These are phyloP conservation scores for Gnaphalium uliginosum DNA, from an alignment of 129 eudicot species.

Conservation along the genomic window DNA sequence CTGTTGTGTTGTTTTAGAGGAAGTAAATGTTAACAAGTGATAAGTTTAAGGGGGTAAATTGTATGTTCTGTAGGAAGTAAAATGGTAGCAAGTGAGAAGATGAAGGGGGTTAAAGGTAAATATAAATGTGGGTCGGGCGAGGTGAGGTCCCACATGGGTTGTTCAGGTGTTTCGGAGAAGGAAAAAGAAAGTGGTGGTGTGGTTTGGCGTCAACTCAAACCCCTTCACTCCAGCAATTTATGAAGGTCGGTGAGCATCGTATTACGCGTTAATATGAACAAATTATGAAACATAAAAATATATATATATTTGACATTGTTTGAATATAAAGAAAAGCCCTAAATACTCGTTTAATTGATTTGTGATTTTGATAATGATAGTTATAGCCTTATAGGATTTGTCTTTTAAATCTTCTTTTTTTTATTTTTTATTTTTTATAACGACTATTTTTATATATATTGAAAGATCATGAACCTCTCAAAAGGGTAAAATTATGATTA, in stretches of 20 bases:
- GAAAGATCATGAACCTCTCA: too few species aligned
- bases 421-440: too few species aligned
- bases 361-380: neutral
- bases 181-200: conserved; percentile 8
- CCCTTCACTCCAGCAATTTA: neutral
- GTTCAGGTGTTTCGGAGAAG: conserved; percentile 21
- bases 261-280: neutral
- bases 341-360: too few species aligned
- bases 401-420: too few species aligned
- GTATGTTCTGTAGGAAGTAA: neutral
- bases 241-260: conserved; percentile 8
- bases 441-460: too few species aligned
- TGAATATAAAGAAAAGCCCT: neutral
- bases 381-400: too few species aligned
- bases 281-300: too few species aligned
- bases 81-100: neutral
- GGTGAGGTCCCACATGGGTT: conserved; percentile 8
- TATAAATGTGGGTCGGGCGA: neutral
- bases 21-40: neutral
- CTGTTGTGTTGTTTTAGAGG: neutral
- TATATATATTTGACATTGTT: neutral
- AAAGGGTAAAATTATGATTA: too few species aligned
- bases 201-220: conserved; percentile 5
- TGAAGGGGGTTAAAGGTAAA: neutral
- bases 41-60: neutral